Percentiles rank a stretch among this genome's conserved stretches.
Evolutionary conservation across 257 asterid genomes (phyloP).

Genomic region (Fraxinus quadrangulata): DNA sequence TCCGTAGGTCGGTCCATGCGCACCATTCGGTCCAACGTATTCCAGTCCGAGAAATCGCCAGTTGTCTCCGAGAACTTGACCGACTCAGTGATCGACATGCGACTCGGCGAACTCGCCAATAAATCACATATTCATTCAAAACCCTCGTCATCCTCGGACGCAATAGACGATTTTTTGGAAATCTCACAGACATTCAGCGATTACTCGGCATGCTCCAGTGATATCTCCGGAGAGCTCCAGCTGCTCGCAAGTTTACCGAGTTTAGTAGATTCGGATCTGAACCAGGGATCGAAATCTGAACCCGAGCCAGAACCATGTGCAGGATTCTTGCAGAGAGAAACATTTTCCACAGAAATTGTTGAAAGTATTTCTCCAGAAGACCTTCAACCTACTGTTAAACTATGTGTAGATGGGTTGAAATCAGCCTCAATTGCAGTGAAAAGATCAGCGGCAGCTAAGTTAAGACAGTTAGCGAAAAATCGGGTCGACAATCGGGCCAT

Average conservation of each 20-base stretch:
- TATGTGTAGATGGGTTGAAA: slow-evolving; percentile 56
- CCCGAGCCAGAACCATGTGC: slow-evolving; percentile 49
- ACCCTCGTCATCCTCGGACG: slow-evolving; percentile 14
- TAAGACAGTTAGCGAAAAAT: slow-evolving; percentile 58
- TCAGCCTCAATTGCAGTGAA: slow-evolving; percentile 54
- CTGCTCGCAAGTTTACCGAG: slow-evolving; percentile 48
- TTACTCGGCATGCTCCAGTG: slow-evolving; percentile 62
- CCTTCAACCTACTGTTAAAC: slow-evolving; percentile 58
- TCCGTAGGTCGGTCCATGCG: slow-evolving; percentile 46
- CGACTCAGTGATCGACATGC: slow-evolving; percentile 55
- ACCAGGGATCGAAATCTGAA: not conserved
- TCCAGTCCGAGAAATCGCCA: slow-evolving; percentile 27
- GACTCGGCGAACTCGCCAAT: slow-evolving; percentile 50
- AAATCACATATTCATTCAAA: slow-evolving; percentile 27
- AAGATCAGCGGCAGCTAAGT: slow-evolving; percentile 65
- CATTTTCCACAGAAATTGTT: slow-evolving; percentile 62
- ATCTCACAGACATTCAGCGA: slow-evolving; percentile 54
- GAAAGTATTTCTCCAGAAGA: slow-evolving; percentile 69
- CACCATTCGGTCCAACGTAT: slow-evolving; percentile 43
- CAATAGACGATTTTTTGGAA: slow-evolving; percentile 36
- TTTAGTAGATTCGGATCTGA: slow-evolving; percentile 25
- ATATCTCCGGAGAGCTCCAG: slow-evolving; percentile 69
- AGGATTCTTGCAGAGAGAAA: slow-evolving; percentile 56
- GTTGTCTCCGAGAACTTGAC: slow-evolving; percentile 40
- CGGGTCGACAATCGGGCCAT: slow-evolving; percentile 68